These are phyloP conservation scores for Draba incana DNA, from an alignment of 345 rosid genomes.

Conservation along the genomic window DNA sequence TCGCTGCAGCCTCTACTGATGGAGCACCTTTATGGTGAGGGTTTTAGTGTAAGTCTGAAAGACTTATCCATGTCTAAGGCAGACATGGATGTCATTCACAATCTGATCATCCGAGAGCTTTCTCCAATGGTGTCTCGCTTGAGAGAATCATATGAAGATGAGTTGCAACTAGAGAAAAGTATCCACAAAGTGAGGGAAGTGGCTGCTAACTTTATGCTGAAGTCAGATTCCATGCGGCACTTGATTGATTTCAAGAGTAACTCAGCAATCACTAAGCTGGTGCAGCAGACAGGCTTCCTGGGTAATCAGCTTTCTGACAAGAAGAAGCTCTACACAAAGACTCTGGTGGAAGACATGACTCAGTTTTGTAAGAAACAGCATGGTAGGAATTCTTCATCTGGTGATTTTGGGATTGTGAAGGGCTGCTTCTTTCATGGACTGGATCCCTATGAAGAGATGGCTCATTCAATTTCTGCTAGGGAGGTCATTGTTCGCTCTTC, in stretches of 20 bases:
- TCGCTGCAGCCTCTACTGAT: slow-evolving; percentile 81
- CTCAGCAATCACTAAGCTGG: slow-evolving; percentile 66
- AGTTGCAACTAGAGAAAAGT: slow-evolving; percentile 71
- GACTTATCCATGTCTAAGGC: slow-evolving; percentile 66
- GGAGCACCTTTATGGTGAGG: slow-evolving; percentile 70
- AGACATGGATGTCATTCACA: slow-evolving; percentile 45
- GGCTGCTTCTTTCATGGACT: slow-evolving; percentile 81
- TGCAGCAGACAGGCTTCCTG: slow-evolving; percentile 86
- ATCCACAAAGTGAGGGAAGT: slow-evolving; percentile 55
- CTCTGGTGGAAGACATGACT: slow-evolving; percentile 76
- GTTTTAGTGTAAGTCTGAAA: slow-evolving; percentile 68
- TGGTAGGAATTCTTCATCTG: slow-evolving; percentile 66
- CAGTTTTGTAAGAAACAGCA: slow-evolving; percentile 60
- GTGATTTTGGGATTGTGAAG: slow-evolving; percentile 69
- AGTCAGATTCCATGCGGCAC: slow-evolving; percentile 65
- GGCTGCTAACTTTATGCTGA: slow-evolving; percentile 56
- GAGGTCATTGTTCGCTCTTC: slow-evolving; percentile 92
- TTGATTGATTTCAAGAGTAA: slow-evolving; percentile 81
- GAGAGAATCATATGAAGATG: slow-evolving; percentile 66
- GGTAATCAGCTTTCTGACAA: slow-evolving; percentile 86
- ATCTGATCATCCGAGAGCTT: slow-evolving; percentile 43
- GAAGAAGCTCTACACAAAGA: slow-evolving; percentile 80
- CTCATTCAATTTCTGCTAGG: slow-evolving; percentile 78
- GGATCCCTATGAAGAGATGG: slow-evolving; percentile 91
- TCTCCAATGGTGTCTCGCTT: slow-evolving; percentile 62